Evolutionary conservation across 768 basidiomycete species (phyloP).

Genomic region (Calocybe gangraenosa): DNA sequence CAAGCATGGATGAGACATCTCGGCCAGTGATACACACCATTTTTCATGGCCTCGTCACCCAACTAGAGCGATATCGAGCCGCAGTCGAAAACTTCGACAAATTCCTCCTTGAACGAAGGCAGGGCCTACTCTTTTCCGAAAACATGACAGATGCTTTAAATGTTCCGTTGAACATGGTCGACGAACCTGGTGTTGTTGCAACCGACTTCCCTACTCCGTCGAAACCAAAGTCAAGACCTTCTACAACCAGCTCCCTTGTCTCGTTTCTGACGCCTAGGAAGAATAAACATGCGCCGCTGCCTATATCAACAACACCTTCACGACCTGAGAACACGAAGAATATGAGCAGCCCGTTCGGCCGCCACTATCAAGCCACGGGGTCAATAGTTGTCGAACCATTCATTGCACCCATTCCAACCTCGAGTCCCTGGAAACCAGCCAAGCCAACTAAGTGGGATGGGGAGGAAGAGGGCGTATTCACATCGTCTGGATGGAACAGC

Average conservation of each 20-base stretch:
- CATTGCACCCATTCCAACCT: slow-evolving; percentile 52
- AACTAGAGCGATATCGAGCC: slow-evolving; percentile 77
- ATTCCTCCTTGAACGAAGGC: slow-evolving; percentile 79
- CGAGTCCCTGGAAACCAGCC: slow-evolving; percentile 62
- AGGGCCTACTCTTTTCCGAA: slow-evolving; percentile 87
- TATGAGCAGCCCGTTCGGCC: slow-evolving; percentile 74
- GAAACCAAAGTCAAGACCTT: slow-evolving; percentile 49
- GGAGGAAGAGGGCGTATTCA: slow-evolving; percentile 73
- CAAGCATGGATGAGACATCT: slow-evolving; percentile 64
- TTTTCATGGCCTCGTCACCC: slow-evolving; percentile 73
- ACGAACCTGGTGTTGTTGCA: slow-evolving; percentile 32
- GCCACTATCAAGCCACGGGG: slow-evolving; percentile 79
- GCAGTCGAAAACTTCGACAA: slow-evolving; percentile 78
- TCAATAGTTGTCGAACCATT: slow-evolving; percentile 70
- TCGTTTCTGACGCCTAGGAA: slow-evolving; percentile 81
- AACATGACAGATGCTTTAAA: slow-evolving; percentile 87
- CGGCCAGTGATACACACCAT: slow-evolving; percentile 80
- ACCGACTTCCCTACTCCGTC: slow-evolving; percentile 26
- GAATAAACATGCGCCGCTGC: slow-evolving; percentile 36
- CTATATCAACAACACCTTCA: slow-evolving; percentile 44
- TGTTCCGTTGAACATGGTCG: slow-evolving; percentile 60
- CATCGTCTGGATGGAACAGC: slow-evolving; percentile 33
- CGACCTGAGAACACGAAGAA: slow-evolving; percentile 33
- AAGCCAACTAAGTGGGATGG: slow-evolving; percentile 46
- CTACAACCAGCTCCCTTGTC: slow-evolving; percentile 58